Evolutionary conservation across 176 grass and related monocot genomes (phyloP).

Genomic region (Cymbopogon citratus): DNA sequence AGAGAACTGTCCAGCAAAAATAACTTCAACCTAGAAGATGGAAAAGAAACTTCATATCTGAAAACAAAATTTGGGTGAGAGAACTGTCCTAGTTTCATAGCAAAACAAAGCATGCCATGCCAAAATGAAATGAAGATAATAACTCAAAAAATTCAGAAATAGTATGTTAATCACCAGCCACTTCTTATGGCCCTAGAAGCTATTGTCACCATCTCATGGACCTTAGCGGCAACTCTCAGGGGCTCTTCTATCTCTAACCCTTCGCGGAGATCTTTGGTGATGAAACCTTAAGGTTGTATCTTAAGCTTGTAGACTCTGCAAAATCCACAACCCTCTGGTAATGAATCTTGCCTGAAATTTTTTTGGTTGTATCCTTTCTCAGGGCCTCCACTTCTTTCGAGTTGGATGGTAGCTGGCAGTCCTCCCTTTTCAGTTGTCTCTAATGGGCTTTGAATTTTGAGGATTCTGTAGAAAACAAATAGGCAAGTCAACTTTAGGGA

Average conservation of each 20-base stretch:
- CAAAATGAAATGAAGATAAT: not conserved
- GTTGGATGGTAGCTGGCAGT: constrained; percentile 53
- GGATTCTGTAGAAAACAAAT: no score
- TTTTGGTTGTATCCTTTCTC: constrained; percentile 26
- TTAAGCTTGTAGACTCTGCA: constrained; percentile 82
- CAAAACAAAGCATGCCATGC: not conserved
- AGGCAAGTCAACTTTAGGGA: no score
- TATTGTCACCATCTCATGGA: constrained; percentile 90
- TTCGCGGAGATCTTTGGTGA: constrained; percentile 34
- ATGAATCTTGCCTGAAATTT: constrained; percentile 72
- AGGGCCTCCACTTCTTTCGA: constrained; percentile 60
- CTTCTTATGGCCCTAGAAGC: constrained; percentile 71
- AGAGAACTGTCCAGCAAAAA: constrained; percentile 81
- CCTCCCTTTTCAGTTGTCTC: no score
- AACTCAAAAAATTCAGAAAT: constrained; percentile 16
- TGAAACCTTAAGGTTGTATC: no score
- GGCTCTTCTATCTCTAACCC: constrained; percentile 46
- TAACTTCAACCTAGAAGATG: constrained; percentile 62
- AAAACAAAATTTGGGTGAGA: no score
- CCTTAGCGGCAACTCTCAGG: constrained; percentile 60
- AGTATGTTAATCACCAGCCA: constrained; percentile 49
- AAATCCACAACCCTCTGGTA: constrained; percentile 67
- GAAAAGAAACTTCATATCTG: not conserved
- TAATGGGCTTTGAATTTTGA: no score
- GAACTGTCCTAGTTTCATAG: no score